Evolutionary conservation across 1,284 basidiomycete species (phyloP).

Genomic region (Rhodotorula sp.): DNA sequence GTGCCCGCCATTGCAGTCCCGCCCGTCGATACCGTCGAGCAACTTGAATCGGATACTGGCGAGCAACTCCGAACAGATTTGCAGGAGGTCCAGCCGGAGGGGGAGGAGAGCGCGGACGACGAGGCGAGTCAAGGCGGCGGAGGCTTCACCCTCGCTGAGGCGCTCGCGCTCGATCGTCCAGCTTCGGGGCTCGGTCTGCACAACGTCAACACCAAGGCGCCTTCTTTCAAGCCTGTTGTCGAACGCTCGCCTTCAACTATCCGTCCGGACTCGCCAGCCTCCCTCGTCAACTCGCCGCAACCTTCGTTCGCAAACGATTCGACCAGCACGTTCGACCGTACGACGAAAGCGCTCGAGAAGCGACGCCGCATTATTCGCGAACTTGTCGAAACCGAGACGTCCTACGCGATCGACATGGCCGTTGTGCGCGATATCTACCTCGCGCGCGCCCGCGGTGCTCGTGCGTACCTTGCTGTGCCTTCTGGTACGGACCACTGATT

Average conservation of each 20-base stretch:
- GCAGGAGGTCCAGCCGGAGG: not conserved
- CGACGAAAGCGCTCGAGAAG: constrained; percentile 47
- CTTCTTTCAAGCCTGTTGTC: not conserved
- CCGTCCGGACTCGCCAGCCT: constrained; percentile 17
- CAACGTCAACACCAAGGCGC: not conserved
- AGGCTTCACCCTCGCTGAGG: not conserved
- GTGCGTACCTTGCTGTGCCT: constrained; percentile 37
- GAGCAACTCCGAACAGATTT: no score
- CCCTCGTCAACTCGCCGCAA: not conserved
- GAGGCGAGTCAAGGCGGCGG: not conserved
- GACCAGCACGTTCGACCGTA: constrained; percentile 16
- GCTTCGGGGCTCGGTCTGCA: constrained; percentile 22
- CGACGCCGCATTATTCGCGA: constrained; percentile 50
- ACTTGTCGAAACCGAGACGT: constrained; percentile 48
- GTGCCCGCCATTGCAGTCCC: not conserved
- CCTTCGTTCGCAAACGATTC: no score
- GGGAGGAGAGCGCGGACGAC: not conserved
- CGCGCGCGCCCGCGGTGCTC: constrained; percentile 48
- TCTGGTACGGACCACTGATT: not conserved
- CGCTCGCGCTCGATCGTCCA: not conserved
- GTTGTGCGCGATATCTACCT: constrained; percentile 53
- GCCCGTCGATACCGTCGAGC: no score
- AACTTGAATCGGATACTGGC: no score
- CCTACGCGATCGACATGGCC: constrained; percentile 51
- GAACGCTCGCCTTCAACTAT: constrained; percentile 29